phyloP scores from a whole-genome alignment of 2,329 filamentous ascomycete species.

The Xenosphaeropsis pyriputrescens region DNA sequence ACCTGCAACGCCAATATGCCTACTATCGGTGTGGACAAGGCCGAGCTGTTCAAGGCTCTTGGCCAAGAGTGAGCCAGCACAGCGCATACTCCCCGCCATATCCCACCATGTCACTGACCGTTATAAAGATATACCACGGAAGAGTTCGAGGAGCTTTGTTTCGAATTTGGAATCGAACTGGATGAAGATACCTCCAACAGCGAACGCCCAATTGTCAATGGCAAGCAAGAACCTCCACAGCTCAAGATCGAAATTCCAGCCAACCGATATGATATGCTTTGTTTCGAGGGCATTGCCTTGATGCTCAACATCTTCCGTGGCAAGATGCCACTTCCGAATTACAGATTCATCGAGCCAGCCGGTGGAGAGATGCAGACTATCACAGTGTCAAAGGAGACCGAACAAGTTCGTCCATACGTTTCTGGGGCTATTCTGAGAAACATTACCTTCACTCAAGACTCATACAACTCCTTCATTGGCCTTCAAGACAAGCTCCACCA shows the following conservation, averaged over 20 bases:
- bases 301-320: constrained; percentile 93
- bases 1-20: constrained; percentile 50
- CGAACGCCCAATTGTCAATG: constrained; percentile 59
- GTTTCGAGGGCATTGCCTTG: constrained; percentile 90
- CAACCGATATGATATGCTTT: constrained; percentile 89
- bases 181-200: constrained; percentile 57
- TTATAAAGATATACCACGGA: constrained; percentile 64
- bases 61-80: constrained; percentile 56
- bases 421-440: constrained; percentile 81
- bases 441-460: constrained; percentile 78
- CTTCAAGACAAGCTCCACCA: constrained; percentile 97
- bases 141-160: constrained; percentile 94
- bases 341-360: constrained; percentile 57
- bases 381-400: constrained; percentile 62
- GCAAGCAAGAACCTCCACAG: constrained; percentile 75
- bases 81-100: too few relatives aligned
- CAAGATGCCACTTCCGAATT: constrained; percentile 63
- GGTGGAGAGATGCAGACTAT: constrained; percentile 66
- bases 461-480: constrained; percentile 94
- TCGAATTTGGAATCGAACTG: constrained; percentile 91
- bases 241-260: constrained; percentile 97
- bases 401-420: constrained; percentile 71
- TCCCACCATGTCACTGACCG: constrained; percentile 7
- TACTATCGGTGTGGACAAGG: constrained; percentile 94
- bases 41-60: constrained; percentile 83